Percentiles rank a stretch among this genome's conserved stretches.
These are phyloP conservation scores for Ilex asprella DNA, from an alignment of 257 asterid genomes.

Conservation along the genomic window DNA sequence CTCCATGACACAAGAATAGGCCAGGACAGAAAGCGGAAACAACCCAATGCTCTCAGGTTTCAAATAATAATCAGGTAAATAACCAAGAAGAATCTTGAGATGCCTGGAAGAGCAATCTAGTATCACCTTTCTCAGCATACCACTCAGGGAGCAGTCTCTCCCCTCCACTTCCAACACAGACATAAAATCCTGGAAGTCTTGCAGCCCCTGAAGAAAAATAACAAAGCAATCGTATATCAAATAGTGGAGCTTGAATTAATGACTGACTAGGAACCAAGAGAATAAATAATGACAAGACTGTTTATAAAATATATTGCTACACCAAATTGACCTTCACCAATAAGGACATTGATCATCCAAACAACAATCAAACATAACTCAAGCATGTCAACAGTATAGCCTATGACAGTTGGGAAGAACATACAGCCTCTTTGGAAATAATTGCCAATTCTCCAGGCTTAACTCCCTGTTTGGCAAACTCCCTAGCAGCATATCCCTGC, in stretches of 20 bases:
- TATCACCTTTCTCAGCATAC: slow-evolving; percentile 82
- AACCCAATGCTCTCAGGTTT: neutral
- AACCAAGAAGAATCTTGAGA: too few relatives aligned
- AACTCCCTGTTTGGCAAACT: slow-evolving; percentile 88
- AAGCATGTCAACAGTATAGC: neutral
- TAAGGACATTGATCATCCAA: neutral
- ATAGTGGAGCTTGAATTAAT: neutral
- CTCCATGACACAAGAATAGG: neutral
- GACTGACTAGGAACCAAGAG: neutral
- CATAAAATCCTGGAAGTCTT: slow-evolving; percentile 92
- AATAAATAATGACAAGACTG: too few relatives aligned
- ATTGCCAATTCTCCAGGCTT: slow-evolving; percentile 80
- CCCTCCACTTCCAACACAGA: slow-evolving; percentile 98
- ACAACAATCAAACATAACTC: neutral
- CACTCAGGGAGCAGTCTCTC: slow-evolving; percentile 94
- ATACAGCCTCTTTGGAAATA: slow-evolving; percentile 92
- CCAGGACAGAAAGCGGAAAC: neutral
- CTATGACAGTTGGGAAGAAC: slow-evolving; percentile 6
- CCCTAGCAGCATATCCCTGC: slow-evolving; percentile 98
- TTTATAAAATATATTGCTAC: too few relatives aligned
- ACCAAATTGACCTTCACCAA: neutral
- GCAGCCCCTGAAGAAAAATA: slow-evolving; percentile 64
- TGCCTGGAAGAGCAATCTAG: too few relatives aligned
- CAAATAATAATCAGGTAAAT: too few relatives aligned
- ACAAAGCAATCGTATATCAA: slow-evolving; percentile 1